phyloP scores from a whole-genome alignment of 495 filamentous ascomycete species.

The Aspergillus saccharolyticus region DNA sequence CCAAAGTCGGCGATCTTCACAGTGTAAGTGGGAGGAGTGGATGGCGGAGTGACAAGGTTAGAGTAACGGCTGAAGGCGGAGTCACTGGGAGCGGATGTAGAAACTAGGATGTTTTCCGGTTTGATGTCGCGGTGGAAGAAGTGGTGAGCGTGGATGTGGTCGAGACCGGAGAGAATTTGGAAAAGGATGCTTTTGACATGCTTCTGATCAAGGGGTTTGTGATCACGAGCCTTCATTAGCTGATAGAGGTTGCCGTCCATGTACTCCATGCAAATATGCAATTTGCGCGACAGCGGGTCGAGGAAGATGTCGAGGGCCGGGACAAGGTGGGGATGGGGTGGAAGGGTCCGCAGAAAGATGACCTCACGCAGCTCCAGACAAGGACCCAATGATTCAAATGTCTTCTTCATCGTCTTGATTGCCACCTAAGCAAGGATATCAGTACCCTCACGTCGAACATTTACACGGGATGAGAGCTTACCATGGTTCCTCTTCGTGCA shows the following conservation, averaged over 20 bases:
- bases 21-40: slow-evolving; percentile 86
- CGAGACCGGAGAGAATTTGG: slow-evolving; percentile 92
- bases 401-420: slow-evolving; percentile 99
- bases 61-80: slow-evolving; percentile 88
- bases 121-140: slow-evolving; percentile 99
- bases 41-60: slow-evolving; percentile 86
- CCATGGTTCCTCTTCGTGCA: slow-evolving; percentile 86
- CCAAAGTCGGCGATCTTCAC: slow-evolving; percentile 99
- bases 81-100: slow-evolving; percentile 81
- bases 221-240: slow-evolving; percentile 96
- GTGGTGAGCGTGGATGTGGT: slow-evolving; percentile 93
- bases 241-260: slow-evolving; percentile 99
- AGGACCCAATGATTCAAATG: slow-evolving; percentile 83
- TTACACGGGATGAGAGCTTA: slow-evolving; percentile 43
- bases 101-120: slow-evolving; percentile 97
- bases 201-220: slow-evolving; percentile 81
- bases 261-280: slow-evolving; percentile 99
- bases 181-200: slow-evolving; percentile 97
- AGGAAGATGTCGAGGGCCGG: slow-evolving; percentile 98
- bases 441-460: slow-evolving; percentile 7
- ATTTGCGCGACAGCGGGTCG: slow-evolving; percentile 88
- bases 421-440: slow-evolving; percentile 66
- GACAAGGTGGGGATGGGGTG: slow-evolving; percentile 83
- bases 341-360: slow-evolving; percentile 87
- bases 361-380: slow-evolving; percentile 94